phyloP scores from a whole-genome alignment of 257 asterid genomes.

The Buddleja alternifolia region DNA sequence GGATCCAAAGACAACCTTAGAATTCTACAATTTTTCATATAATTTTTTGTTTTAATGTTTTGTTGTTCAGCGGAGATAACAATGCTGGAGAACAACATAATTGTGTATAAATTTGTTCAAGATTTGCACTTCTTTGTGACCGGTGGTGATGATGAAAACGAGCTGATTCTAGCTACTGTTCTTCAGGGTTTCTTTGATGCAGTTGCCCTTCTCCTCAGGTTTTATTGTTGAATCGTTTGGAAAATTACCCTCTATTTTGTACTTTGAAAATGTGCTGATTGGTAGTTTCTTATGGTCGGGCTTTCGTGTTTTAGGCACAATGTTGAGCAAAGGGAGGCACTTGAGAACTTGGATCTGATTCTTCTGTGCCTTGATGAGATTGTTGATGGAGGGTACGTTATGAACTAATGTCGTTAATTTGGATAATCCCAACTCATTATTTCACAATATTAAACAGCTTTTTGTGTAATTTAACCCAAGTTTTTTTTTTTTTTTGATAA shows the following conservation, averaged over 20 bases:
- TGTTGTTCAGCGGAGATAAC: constrained; percentile 60
- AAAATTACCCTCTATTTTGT: too few relatives aligned
- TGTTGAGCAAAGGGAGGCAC: constrained; percentile 71
- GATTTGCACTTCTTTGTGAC: constrained; percentile 71
- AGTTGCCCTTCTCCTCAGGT: constrained; percentile 66
- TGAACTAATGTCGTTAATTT: too few relatives aligned
- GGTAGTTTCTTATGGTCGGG: too few relatives aligned
- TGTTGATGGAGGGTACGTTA: constrained; percentile 66
- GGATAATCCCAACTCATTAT: too few relatives aligned
- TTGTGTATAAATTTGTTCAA: constrained; percentile 68
- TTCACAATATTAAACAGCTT: too few relatives aligned
- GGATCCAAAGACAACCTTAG: neutral
- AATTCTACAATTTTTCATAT: constrained; percentile 5
- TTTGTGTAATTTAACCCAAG: too few relatives aligned
- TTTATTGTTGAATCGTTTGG: neutral
- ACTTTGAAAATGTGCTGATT: neutral
- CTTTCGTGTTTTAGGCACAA: constrained; percentile 47
- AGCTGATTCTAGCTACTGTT: constrained; percentile 58
- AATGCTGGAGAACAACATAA: constrained; percentile 61
- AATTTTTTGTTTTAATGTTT: neutral
- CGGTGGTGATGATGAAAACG: constrained; percentile 75
- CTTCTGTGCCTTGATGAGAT: constrained; percentile 75
- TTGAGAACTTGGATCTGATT: constrained; percentile 71
- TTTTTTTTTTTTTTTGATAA: too few relatives aligned
- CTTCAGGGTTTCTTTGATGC: constrained; percentile 71